A percentile compares a stretch with the other conserved stretches of the same genome.
These are phyloP conservation scores for Glarea lozoyensis DNA, from an alignment of 495 filamentous ascomycete genomes.

Conservation along the genomic window DNA sequence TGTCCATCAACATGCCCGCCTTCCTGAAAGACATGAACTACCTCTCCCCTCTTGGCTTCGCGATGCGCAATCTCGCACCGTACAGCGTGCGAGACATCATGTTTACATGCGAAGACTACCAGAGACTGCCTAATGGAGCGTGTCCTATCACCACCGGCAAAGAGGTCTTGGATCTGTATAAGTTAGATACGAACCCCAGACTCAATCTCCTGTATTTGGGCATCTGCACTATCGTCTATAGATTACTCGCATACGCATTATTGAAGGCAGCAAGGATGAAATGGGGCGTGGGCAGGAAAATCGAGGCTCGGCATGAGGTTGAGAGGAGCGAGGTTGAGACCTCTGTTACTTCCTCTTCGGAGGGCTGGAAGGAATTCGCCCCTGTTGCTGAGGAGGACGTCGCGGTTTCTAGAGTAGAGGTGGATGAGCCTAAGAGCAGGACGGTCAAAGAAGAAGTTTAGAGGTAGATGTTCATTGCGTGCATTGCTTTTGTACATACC, in stretches of 20 bases:
- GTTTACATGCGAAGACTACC: constrained; percentile 50
- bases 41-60: constrained; percentile 60
- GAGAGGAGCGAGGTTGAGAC: no score
- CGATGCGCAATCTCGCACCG: constrained; percentile 50
- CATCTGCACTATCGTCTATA: constrained; percentile 51
- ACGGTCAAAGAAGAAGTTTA: no score
- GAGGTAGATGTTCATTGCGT: no score
- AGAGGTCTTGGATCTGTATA: constrained; percentile 55
- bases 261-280: constrained; percentile 37
- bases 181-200: constrained; percentile 42
- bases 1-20: constrained; percentile 54
- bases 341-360: no score
- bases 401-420: no score
- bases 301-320: no score
- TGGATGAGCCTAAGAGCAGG: no score
- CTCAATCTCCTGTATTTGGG: constrained; percentile 53
- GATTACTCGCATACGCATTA: constrained; percentile 52
- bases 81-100: constrained; percentile 45
- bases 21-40: constrained; percentile 62
- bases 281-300: constrained; percentile 20
- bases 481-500: no score
- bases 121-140: constrained; percentile 43
- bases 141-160: constrained; percentile 55
- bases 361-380: no score
- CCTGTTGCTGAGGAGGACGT: no score